Base-by-base conservation (phyloP, 1,284 basidiomycete species). In the Ganoderma resinaceum region DNA sequence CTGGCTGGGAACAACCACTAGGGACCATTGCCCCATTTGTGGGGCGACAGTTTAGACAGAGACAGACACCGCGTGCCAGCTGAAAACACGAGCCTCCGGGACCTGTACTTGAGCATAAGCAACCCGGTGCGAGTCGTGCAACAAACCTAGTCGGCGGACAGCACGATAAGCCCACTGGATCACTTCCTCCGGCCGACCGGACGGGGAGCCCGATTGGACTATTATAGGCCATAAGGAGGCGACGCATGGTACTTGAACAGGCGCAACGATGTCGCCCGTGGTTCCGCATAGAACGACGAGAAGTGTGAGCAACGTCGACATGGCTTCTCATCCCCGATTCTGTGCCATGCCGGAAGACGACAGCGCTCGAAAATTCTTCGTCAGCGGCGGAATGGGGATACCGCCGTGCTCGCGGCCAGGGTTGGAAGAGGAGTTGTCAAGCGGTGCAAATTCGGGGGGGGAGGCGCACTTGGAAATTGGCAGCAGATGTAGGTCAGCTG, bases 181-280 rank as follows among this genome's bases (percentile, higher is more conserved):
- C 35, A 20, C 37, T 23, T 69, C 70, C 37, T 69, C 70, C 66
- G 64, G 66, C 26, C 57, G 68, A 66, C 70, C 68, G 68, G 64
- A 49, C 9, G 42, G n/a, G 33, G 52, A 31, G 46, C 68, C 68
- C 66, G 53, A 69, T 72, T 67, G 64, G 61, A 64, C 68, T 67
- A 38, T 20, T 59, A 58, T 46, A 53, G 61, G 64, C 68, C 62
- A 67, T 62, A 67, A 62, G 67, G 67, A 66, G 57, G 37, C 63
- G 63, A 37, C 8, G 23, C 38, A 58, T 42, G 49, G 16, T 61
- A 20, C 33, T 68, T 49, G 37, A 66, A 52, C 61, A 63, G 66
- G 37, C 46, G 43, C 63, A 57, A 65, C 42, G 43, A 31, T 53
- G 14, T 53, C 49, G 38, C n/a, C 55, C 37, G 37, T 60, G 57